Evolutionary conservation across 257 asterid species (phyloP), one percentile per base, ranked within the genome.

Genomic region (Anisodus acutangulus): DNA sequence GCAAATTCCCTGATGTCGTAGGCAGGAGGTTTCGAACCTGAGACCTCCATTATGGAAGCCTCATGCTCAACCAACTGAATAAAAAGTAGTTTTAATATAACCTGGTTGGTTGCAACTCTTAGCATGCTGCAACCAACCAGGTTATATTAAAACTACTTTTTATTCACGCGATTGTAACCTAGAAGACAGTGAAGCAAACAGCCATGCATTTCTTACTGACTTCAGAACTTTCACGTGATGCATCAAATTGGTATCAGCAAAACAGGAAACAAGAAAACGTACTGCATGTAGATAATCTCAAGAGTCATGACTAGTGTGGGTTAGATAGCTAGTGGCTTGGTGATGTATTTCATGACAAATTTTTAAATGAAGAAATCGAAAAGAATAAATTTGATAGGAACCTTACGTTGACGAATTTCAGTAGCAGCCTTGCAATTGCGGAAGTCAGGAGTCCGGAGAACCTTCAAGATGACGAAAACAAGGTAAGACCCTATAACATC

Each of bases 361-460:
- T 49, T 6, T 6, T 7, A n/a, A 51, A 60, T 51, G 76, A 55
- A 55, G 72, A 16, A 6, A 15, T 62, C 51, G 3, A 64, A 35
- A 49, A 15, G 57, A 72, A 51, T 16, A 49, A 51, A 43, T 45
- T 54, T 81, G 59, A 66, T 63, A 13, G 60, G 35, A 88, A 82
- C 49, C 89, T 83, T 85, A 93, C 98, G 93, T 85, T 87, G 86
- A 64, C 92, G 93, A 37, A 95, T 95, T 80, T 92, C 94, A 59
- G 86, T 90, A 82, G 99, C 98, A 47, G 97, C 97, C 83, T 94
- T 91, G 90, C 97, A 91, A 85, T 93, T 95, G 54, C 79, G 89
- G 79, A 95, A 94, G 86, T 95, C 96, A 9, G 99, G 97, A 55
- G 97, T 90, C 86, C 88, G 92, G 78, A 94, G 97, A 90, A 93